Conservation (phyloP, 2,329 filamentous ascomycete species). For the Apiospora marii region DNA sequence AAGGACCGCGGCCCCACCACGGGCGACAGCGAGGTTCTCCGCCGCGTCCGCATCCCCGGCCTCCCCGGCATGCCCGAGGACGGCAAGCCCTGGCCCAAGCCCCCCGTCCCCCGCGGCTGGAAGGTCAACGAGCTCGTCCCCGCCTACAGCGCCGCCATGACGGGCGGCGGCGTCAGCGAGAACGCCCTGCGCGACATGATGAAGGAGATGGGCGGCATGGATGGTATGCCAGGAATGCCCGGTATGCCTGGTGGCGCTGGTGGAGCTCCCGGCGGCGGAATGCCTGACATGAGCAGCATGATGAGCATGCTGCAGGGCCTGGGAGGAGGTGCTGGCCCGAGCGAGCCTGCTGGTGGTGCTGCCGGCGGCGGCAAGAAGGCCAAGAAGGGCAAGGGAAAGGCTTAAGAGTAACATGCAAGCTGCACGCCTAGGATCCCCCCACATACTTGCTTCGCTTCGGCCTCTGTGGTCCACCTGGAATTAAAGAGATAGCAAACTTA, state of each 20-base stretch:
- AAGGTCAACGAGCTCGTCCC: slow-evolving; percentile 87
- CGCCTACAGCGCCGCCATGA: slow-evolving; percentile 87
- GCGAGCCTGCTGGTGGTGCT: slow-evolving; percentile 32
- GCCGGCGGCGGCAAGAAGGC: slow-evolving; percentile 51
- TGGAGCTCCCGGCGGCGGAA: slow-evolving; percentile 34
- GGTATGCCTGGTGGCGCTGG: slow-evolving; percentile 34
- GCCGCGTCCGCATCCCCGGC: slow-evolving; percentile 74
- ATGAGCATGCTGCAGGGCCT: slow-evolving; percentile 25
- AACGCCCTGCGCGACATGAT: slow-evolving; percentile 97
- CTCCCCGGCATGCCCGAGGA: slow-evolving; percentile 70
- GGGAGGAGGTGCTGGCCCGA: slow-evolving; percentile 31
- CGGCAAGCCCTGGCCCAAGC: slow-evolving; percentile 73
- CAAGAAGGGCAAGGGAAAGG: slow-evolving; percentile 58
- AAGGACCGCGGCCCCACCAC: slow-evolving; percentile 76
- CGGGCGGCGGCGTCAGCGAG: slow-evolving; percentile 91
- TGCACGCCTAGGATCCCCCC: not conserved
- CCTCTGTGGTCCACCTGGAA: not conserved
- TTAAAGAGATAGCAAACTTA: not conserved
- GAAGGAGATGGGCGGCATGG: slow-evolving; percentile 78
- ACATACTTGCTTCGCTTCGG: not conserved
- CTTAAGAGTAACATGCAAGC: slow-evolving; percentile 30
- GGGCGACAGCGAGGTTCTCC: slow-evolving; percentile 70
- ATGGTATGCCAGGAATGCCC: slow-evolving; percentile 36
- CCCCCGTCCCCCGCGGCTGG: slow-evolving; percentile 85
- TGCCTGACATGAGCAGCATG: slow-evolving; percentile 34